Percentiles rank a stretch among this genome's conserved stretches.
phyloP scores from a whole-genome alignment of 2,329 filamentous ascomycete species.

The Botryotinia globosa region DNA sequence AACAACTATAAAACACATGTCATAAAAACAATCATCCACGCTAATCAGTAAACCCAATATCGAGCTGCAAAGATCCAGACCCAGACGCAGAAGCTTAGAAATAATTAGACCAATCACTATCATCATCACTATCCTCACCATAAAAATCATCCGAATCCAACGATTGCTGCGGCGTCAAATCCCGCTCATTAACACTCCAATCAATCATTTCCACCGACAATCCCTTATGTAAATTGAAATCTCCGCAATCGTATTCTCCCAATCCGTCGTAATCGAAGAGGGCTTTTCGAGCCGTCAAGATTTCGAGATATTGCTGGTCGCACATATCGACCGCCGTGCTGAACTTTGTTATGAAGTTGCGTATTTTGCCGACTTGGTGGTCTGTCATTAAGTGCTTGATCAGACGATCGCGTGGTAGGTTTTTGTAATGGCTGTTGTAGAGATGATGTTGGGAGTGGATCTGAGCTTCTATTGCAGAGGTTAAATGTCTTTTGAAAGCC shows the following conservation, averaged over 20 bases:
- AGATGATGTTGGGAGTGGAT: background rate
- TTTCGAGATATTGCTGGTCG: conserved; percentile 8
- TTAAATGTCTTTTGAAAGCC: background rate
- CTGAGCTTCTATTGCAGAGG: background rate
- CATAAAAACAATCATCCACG: background rate
- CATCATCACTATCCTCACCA: background rate
- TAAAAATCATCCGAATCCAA: background rate
- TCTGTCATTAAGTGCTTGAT: background rate
- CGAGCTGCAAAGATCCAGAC: background rate
- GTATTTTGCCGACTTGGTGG: background rate
- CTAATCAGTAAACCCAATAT: background rate
- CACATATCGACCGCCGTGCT: background rate
- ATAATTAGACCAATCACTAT: background rate
- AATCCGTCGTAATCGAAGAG: conserved; percentile 1
- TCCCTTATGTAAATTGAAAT: background rate
- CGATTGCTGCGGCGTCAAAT: background rate
- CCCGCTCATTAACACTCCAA: background rate
- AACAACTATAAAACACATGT: background rate
- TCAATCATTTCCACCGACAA: background rate
- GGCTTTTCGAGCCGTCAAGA: background rate
- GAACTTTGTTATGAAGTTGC: background rate
- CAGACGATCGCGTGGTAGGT: background rate
- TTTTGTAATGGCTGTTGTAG: background rate
- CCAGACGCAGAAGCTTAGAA: background rate
- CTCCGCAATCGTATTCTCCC: background rate